Conservation (phyloP, 2,329 filamentous ascomycete genomes). For the Bipolaris zeicola region DNA sequence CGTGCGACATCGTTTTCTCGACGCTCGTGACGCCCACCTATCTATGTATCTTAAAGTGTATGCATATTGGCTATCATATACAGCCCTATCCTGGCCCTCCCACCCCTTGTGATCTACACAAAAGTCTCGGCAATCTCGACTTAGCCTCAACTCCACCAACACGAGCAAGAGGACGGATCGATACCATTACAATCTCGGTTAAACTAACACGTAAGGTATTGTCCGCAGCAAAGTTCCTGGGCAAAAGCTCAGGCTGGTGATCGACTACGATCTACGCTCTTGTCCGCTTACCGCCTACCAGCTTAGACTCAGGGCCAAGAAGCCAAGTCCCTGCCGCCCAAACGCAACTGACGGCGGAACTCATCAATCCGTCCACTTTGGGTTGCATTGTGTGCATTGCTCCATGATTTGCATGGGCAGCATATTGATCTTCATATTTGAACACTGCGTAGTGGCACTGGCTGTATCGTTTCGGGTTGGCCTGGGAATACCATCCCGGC, state of each 20-base stretch:
- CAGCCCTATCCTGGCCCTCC: conserved; percentile 13
- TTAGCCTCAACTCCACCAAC: conserved; percentile 1
- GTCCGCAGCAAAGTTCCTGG: not conserved
- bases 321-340: conserved; percentile 22
- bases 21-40: not conserved
- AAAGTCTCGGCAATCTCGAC: conserved; percentile 10
- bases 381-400: conserved; percentile 3
- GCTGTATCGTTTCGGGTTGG: conserved; percentile 13
- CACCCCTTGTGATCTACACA: conserved; percentile 1
- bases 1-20: not conserved
- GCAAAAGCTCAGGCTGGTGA: not conserved
- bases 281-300: conserved; percentile 8
- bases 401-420: not conserved
- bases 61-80: conserved; percentile 16
- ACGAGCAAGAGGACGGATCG: not conserved
- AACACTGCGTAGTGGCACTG: conserved; percentile 7
- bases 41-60: conserved; percentile 6
- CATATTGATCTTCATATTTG: not conserved
- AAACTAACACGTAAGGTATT: conserved; percentile 3
- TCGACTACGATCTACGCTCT: conserved; percentile 8
- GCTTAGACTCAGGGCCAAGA: conserved; percentile 17
- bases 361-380: conserved; percentile 1
- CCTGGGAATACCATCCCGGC: conserved; percentile 8
- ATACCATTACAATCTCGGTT: not conserved
- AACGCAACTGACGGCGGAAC: conserved; percentile 13